These are phyloP conservation scores for Athelia sp. DNA, from an alignment of 1,284 basidiomycete species.

Conservation along the genomic window DNA sequence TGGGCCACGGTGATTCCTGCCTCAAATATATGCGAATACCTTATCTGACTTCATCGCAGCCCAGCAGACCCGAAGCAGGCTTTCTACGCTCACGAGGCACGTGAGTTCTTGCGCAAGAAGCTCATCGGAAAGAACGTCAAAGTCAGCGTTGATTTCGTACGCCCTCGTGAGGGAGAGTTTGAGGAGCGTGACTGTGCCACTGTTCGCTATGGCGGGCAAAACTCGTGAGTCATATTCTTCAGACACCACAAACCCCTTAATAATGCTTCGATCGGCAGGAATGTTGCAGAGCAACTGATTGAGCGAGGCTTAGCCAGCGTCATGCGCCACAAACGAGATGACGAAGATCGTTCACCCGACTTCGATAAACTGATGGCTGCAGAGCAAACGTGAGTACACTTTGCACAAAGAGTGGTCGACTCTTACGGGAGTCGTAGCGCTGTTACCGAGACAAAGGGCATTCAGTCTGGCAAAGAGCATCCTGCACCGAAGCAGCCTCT, in stretches of 20 bases:
- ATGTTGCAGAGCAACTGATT: slow-evolving; percentile 88
- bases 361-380: slow-evolving; percentile 95
- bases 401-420: neutral
- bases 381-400: slow-evolving; percentile 71
- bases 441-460: slow-evolving; percentile 72
- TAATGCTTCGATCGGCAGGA: slow-evolving; percentile 41
- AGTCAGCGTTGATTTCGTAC: slow-evolving; percentile 82
- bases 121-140: slow-evolving; percentile 89
- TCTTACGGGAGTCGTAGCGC: slow-evolving; percentile 46
- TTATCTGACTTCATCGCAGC: slow-evolving; percentile 31
- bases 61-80: slow-evolving; percentile 85
- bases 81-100: slow-evolving; percentile 87
- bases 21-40: slow-evolving; percentile 1
- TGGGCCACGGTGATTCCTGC: slow-evolving; percentile 65
- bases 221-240: slow-evolving; percentile 42
- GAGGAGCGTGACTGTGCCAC: slow-evolving; percentile 92
- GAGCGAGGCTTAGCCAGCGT: slow-evolving; percentile 91
- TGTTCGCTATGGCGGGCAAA: slow-evolving; percentile 77
- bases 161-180: slow-evolving; percentile 89
- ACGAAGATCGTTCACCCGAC: slow-evolving; percentile 92
- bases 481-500: slow-evolving; percentile 64
- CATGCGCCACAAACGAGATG: slow-evolving; percentile 89
- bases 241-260: neutral
- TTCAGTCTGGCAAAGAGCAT: slow-evolving; percentile 92
- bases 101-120: slow-evolving; percentile 86